Conservation (phyloP, 2,329 filamentous ascomycete genomes). For the Fragosphaeria purpurea region DNA sequence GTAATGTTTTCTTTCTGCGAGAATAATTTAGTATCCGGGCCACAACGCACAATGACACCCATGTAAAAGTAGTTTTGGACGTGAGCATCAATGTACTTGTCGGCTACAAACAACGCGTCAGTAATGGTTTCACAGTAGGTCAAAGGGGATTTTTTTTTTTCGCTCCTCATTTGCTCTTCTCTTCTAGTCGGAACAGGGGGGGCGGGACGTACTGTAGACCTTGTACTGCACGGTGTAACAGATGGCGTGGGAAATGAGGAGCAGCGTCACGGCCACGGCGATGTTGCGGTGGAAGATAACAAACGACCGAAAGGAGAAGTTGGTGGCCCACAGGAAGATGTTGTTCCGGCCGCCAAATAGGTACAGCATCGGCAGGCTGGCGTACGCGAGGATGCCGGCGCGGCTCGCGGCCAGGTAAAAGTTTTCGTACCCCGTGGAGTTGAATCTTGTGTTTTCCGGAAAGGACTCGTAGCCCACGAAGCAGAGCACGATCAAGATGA, state of each 20-base stretch:
- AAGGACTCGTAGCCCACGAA: constrained; percentile 4
- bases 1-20: too few species aligned
- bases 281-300: constrained; percentile 59
- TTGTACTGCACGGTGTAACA: constrained; percentile 36
- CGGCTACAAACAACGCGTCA: background rate
- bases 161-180: too few species aligned
- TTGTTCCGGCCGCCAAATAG: constrained; percentile 59
- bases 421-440: background rate
- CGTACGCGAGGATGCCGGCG: constrained; percentile 2
- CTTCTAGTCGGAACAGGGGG: too few species aligned
- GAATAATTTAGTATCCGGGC: too few species aligned
- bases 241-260: constrained; percentile 52
- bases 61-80: background rate
- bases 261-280: constrained; percentile 49
- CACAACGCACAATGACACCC: constrained; percentile 1
- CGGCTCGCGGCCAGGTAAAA: background rate
- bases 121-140: background rate
- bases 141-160: too few species aligned
- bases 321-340: constrained; percentile 53
- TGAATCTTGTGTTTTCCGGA: background rate
- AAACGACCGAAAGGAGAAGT: constrained; percentile 57
- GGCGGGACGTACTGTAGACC: background rate
- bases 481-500: constrained; percentile 5
- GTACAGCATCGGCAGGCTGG: constrained; percentile 5
- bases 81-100: background rate